Evolutionary conservation across 2,329 filamentous ascomycete species (phyloP).

Genomic region (Coniosporium tulheliwenetii): DNA sequence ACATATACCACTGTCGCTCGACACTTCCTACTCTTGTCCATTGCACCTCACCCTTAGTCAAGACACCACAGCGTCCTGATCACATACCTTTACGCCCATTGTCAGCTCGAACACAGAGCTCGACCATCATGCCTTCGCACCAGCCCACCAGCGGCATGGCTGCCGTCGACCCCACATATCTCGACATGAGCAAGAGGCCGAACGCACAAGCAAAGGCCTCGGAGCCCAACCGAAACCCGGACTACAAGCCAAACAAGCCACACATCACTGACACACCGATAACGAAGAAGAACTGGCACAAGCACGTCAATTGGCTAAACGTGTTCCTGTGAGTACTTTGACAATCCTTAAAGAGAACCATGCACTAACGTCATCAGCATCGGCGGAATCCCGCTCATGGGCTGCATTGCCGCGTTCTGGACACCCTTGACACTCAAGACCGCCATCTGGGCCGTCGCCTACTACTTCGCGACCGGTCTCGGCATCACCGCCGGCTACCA

Average conservation of each 20-base stretch:
- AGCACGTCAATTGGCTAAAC: slow-evolving; percentile 92
- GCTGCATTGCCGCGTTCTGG: slow-evolving; percentile 62
- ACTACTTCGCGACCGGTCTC: slow-evolving; percentile 61
- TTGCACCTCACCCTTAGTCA: too few relatives aligned
- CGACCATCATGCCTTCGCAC: slow-evolving; percentile 32
- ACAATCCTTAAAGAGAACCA: too few relatives aligned
- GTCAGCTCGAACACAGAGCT: background rate
- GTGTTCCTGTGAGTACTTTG: slow-evolving; percentile 36
- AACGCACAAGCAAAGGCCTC: slow-evolving; percentile 30
- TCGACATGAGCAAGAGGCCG: slow-evolving; percentile 21
- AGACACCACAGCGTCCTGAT: too few relatives aligned
- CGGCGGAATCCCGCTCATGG: slow-evolving; percentile 57
- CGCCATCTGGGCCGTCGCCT: slow-evolving; percentile 54
- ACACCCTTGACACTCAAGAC: slow-evolving; percentile 60
- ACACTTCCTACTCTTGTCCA: too few relatives aligned
- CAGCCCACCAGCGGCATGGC: slow-evolving; percentile 31
- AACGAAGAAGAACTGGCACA: slow-evolving; percentile 71
- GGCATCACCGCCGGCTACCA: slow-evolving; percentile 46
- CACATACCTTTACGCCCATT: too few relatives aligned
- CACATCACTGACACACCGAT: slow-evolving; percentile 64
- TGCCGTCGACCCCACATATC: slow-evolving; percentile 33
- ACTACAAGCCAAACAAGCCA: slow-evolving; percentile 49
- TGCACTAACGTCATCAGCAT: slow-evolving; percentile 27
- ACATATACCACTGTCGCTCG: too few relatives aligned
- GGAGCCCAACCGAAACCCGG: slow-evolving; percentile 36